A percentile compares a stretch with the other conserved stretches of the same genome.
Conservation (phyloP, 768 basidiomycete species). For the Suillus spraguei region DNA sequence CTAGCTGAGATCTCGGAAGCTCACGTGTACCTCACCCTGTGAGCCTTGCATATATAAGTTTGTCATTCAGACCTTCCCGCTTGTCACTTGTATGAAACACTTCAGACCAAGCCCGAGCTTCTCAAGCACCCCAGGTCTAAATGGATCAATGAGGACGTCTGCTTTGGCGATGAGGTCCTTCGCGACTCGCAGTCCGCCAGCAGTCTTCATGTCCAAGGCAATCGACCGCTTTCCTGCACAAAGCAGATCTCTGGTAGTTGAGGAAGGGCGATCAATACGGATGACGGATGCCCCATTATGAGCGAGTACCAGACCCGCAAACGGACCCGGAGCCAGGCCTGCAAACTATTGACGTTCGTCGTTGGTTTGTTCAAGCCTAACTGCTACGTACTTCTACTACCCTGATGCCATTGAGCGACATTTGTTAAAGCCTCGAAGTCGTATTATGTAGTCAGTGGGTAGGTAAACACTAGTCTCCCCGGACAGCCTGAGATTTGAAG, state of each 20-base stretch:
- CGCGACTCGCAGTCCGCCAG: constrained; percentile 56
- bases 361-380: background rate
- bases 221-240: constrained; percentile 79
- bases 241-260: constrained; percentile 51
- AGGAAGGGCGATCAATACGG: constrained; percentile 67
- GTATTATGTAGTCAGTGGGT: background rate
- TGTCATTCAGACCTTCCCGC: constrained; percentile 54
- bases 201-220: constrained; percentile 64
- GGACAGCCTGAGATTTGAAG: too few species aligned
- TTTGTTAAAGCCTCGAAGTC: constrained; percentile 17
- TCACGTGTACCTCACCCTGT: constrained; percentile 55
- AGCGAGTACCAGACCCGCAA: constrained; percentile 74
- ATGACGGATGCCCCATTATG: constrained; percentile 80
- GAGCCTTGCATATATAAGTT: constrained; percentile 73
- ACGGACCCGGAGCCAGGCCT: constrained; percentile 82
- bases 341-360: constrained; percentile 55
- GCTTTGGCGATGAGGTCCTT: constrained; percentile 61
- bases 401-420: constrained; percentile 53
- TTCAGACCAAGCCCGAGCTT: constrained; percentile 71
- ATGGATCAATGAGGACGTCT: constrained; percentile 86
- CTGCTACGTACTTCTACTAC: constrained; percentile 45
- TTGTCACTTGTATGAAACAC: constrained; percentile 59
- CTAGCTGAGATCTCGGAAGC: constrained; percentile 5
- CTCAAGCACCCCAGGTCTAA: constrained; percentile 83
- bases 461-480: background rate